phyloP scores from a whole-genome alignment of 176 grass and related monocot species.

The Paspalum notatum region DNA sequence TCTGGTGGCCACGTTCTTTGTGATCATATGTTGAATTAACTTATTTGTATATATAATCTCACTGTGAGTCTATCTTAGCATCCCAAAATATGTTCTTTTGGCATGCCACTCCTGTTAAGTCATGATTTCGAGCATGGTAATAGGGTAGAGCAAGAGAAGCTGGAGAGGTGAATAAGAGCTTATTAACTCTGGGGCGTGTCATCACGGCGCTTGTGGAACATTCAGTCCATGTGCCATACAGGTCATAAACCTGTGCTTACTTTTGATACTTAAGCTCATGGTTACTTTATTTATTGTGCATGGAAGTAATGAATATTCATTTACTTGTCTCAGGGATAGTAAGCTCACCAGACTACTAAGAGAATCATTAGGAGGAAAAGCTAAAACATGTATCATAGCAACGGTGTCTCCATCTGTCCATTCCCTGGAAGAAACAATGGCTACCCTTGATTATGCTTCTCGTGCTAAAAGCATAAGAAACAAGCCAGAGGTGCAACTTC shows the following conservation, averaged over 20 bases:
- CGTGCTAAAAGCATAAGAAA: conserved; percentile 89
- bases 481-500: conserved; percentile 75
- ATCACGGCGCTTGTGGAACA: conserved; percentile 86
- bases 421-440: conserved; percentile 82
- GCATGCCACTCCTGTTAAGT: conserved; percentile 38
- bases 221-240: conserved; percentile 85
- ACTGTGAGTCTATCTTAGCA: conserved; percentile 5
- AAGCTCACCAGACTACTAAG: conserved; percentile 89
- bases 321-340: conserved; percentile 75
- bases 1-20: not conserved
- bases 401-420: conserved; percentile 77
- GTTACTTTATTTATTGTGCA: not conserved
- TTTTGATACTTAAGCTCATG: not conserved
- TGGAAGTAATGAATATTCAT: conserved; percentile 28
- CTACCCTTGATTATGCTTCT: conserved; percentile 92
- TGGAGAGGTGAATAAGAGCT: conserved; percentile 90
- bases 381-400: conserved; percentile 95
- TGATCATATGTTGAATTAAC: not conserved
- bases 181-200: conserved; percentile 90
- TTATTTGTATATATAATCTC: conserved; percentile 25
- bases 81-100: conserved; percentile 15
- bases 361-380: conserved; percentile 94
- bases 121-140: conserved; percentile 47
- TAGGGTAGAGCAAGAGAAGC: conserved; percentile 91
- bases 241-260: conserved; percentile 50